Conservation (phyloP, 768 basidiomycete genomes). For the Baorangia bicolor region DNA sequence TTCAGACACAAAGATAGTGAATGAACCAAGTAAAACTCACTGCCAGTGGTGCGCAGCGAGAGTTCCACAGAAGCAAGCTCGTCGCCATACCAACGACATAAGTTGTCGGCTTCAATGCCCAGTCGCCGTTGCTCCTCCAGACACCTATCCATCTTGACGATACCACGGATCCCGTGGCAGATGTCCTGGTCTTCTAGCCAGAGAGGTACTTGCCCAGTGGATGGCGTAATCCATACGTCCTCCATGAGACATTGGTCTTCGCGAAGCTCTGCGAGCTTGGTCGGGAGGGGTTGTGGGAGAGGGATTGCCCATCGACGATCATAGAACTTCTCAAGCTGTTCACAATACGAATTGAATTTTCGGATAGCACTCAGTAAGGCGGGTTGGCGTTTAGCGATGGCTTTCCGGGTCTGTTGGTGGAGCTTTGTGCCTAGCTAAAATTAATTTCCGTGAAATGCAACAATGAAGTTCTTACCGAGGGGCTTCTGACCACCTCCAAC, state of each 20-base stretch:
- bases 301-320: background rate
- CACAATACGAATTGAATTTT: background rate
- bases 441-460: background rate
- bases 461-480: background rate
- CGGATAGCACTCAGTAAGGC: background rate
- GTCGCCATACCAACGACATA: background rate
- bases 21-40: background rate
- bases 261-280: background rate
- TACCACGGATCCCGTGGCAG: background rate
- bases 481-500: background rate
- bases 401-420: background rate
- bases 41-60: background rate
- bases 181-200: background rate
- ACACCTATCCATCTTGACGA: background rate
- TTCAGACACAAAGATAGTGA: too few relatives aligned
- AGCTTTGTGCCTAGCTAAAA: background rate
- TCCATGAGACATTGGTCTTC: background rate
- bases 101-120: background rate
- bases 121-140: background rate
- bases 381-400: background rate
- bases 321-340: background rate
- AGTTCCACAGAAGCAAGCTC: background rate
- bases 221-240: background rate
- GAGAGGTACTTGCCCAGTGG: fast-evolving
- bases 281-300: background rate